Evolutionary conservation across 2,329 filamentous ascomycete genomes (phyloP).

Genomic region (Pestalotiopsis sp.): DNA sequence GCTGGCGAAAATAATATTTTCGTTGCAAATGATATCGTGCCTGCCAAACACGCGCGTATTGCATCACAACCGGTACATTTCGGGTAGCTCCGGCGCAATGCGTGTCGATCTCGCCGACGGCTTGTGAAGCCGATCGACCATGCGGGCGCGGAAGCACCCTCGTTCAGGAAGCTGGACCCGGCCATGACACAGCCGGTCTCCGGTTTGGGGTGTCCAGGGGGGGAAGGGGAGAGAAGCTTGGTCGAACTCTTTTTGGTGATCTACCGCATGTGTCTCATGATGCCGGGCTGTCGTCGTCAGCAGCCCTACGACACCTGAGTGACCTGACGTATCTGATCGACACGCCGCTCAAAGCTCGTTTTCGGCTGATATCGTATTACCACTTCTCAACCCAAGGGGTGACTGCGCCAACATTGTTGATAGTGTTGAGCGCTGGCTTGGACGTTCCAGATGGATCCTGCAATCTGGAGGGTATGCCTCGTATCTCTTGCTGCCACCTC

Average conservation of each 20-base stretch:
- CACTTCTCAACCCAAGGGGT: too few species aligned
- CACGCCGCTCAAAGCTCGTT: not conserved
- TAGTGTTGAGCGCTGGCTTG: too few species aligned
- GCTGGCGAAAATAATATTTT: too few species aligned
- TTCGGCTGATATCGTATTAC: too few species aligned
- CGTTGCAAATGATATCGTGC: too few species aligned
- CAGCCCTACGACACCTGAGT: not conserved
- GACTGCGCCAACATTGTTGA: too few species aligned
- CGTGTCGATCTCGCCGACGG: not conserved
- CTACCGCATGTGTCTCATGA: not conserved
- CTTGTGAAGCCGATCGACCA: not conserved
- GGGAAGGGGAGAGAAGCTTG: not conserved
- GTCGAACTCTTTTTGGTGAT: not conserved
- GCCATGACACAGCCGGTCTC: not conserved
- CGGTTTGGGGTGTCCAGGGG: not conserved
- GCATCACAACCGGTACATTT: not conserved
- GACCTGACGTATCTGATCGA: not conserved
- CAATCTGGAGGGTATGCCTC: too few species aligned
- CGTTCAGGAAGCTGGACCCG: not conserved
- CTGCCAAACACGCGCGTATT: not conserved
- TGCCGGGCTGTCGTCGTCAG: not conserved
- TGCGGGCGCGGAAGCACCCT: not conserved
- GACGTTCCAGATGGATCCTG: too few species aligned
- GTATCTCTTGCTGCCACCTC: too few species aligned
- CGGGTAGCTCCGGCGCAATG: not conserved